A percentile compares a stretch with the other conserved stretches of the same genome.
Conservation (phyloP, 306 rosid genomes). For the Lathyrus tuberosus region DNA sequence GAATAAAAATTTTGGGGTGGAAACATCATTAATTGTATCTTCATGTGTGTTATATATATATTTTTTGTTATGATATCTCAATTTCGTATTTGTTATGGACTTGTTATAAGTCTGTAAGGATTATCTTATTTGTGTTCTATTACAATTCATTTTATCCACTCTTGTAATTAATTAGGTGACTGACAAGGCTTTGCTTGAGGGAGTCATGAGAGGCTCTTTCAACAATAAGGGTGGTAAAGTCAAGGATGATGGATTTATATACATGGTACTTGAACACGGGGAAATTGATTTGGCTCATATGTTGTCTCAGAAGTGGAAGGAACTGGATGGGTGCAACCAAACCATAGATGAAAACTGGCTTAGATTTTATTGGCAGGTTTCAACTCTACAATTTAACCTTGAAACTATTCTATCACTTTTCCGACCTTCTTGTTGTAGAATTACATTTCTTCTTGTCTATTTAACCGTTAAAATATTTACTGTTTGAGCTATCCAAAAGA, state of each 20-base stretch:
- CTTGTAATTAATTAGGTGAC: conserved; percentile 65
- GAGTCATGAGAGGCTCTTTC: conserved; percentile 73
- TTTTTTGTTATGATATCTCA: too few relatives aligned
- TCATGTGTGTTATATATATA: too few relatives aligned
- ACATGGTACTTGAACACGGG: conserved; percentile 97
- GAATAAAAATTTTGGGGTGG: too few relatives aligned
- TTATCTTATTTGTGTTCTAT: too few relatives aligned
- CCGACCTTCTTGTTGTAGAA: conserved; percentile 26
- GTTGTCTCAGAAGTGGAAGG: conserved; percentile 97
- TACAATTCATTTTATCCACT: conserved; percentile 7
- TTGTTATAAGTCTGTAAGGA: too few relatives aligned
- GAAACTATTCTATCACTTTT: conserved; percentile 26
- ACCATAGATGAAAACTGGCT: conserved; percentile 76
- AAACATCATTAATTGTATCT: too few relatives aligned
- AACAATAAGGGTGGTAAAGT: conserved; percentile 81
- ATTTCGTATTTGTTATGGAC: too few relatives aligned
- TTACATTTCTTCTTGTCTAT: conserved; percentile 8
- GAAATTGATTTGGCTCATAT: conserved; percentile 98
- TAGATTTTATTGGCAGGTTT: too few relatives aligned
- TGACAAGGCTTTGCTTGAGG: conserved; percentile 81
- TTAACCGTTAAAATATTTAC: conserved; percentile 7
- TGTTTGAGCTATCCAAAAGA: conserved; percentile 8
- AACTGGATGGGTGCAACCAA: conserved; percentile 63
- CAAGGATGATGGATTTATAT: conserved; percentile 87
- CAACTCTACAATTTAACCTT: conserved; percentile 20